Evolutionary conservation across 768 basidiomycete species (phyloP).

Genomic region (Kwoniella pini): DNA sequence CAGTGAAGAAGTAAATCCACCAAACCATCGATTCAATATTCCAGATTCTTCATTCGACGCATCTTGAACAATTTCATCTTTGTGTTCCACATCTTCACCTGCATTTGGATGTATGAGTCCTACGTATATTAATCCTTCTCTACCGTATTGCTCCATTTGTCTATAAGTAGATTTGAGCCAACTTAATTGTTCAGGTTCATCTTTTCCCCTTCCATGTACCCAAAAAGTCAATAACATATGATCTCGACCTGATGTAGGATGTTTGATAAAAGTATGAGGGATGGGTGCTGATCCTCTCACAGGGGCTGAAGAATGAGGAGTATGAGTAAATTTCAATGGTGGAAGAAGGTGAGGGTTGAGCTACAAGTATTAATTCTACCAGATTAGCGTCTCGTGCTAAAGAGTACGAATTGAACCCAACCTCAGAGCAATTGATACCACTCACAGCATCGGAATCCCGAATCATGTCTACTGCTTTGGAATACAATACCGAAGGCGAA

Average conservation of each 20-base stretch:
- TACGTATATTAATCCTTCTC: slow-evolving; percentile 8
- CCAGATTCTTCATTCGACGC: slow-evolving; percentile 1
- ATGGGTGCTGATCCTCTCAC: slow-evolving; percentile 46
- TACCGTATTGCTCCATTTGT: slow-evolving; percentile 21
- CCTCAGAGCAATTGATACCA: background rate
- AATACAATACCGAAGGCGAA: slow-evolving; percentile 52
- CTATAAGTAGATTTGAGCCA: slow-evolving; percentile 32
- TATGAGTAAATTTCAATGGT: slow-evolving; percentile 53
- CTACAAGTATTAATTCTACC: slow-evolving; percentile 19
- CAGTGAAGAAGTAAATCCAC: slow-evolving; percentile 27
- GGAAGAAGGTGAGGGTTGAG: slow-evolving; percentile 52
- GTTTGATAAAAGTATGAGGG: slow-evolving; percentile 40
- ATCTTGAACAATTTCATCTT: background rate
- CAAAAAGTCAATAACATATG: slow-evolving; percentile 54
- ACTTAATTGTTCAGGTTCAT: slow-evolving; percentile 42
- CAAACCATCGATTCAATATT: slow-evolving; percentile 28
- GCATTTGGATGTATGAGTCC: slow-evolving; percentile 19
- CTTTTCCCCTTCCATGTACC: slow-evolving; percentile 50
- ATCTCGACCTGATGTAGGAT: slow-evolving; percentile 48
- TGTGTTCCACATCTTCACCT: background rate
- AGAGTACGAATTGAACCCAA: background rate
- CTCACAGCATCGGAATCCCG: slow-evolving; percentile 48
- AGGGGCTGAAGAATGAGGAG: slow-evolving; percentile 45
- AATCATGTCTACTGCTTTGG: slow-evolving; percentile 51
- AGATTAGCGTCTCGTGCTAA: background rate